Evolutionary conservation across 2,329 filamentous ascomycete species (phyloP), one percentile per base, ranked within the genome.

Genomic region (Decorospora gaudefroyi): DNA sequence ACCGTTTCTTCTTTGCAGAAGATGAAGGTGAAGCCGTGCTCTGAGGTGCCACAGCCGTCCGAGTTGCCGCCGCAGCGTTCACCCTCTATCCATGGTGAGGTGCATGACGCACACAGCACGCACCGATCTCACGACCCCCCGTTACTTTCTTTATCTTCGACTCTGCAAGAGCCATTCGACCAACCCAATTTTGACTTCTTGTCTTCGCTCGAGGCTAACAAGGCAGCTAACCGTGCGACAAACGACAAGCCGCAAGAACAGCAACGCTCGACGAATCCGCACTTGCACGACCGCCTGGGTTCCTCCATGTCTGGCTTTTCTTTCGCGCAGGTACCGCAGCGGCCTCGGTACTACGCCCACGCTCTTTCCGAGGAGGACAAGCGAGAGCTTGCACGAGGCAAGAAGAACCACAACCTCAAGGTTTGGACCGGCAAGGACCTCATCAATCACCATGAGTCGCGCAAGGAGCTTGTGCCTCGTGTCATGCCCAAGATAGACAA

Each of bases 271-370:
- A 5, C 4, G 7, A 27, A 16, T 7, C 8, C 19, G 2, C 28
- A 12, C 10, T 6, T 15, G 5, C n/a, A 8, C n/a, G 11, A 15
- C 12, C 10, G 9, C 21, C 11, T 10, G 15, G 4, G 2, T 4
- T 28, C 37, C 11, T 25, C 23, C 16, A 48, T 45, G 42, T 9
- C 43, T n/a, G 19, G 15, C 22, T 39, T 17, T 19, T 30, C 31
- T 5, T 23, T 27, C 26, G 9, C 32, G 10, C 18, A 34, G 6
- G 18, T 17, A n/a, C 42, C 42, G 42, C 23, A 31, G n/a, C 38
- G 46, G 6, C 16, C 28, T 1, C 58, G 59, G 19, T 66, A 64
- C 46, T 66, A 67, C 32, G 31, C 31, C 10, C 35, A 47, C 15
- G 45, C 55, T 1, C 52, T 66, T 1, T 49, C 55, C 0, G 13